A percentile compares a stretch with the other conserved stretches of the same genome.
phyloP scores from a whole-genome alignment of 2,329 filamentous ascomycete species.

The Cryphonectria nitschkei region DNA sequence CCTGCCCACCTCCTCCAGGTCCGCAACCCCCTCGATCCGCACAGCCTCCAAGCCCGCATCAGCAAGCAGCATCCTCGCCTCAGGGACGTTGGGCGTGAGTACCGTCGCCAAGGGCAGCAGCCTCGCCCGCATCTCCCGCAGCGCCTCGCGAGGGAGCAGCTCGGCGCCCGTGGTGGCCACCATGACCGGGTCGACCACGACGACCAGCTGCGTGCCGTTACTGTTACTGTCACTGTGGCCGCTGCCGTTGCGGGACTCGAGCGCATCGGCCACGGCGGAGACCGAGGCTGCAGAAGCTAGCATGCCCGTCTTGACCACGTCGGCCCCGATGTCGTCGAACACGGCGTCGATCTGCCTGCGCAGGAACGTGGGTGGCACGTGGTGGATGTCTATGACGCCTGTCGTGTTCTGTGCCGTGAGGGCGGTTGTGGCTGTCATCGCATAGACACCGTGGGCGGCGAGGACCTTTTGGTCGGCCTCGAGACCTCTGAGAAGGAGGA shows the following conservation, averaged over 20 bases:
- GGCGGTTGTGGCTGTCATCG: conserved; percentile 93
- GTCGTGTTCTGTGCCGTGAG: conserved; percentile 95
- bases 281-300: conserved; percentile 75
- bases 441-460: conserved; percentile 89
- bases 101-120: conserved; percentile 70
- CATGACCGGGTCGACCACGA: conserved; percentile 90
- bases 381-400: conserved; percentile 80
- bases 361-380: conserved; percentile 78
- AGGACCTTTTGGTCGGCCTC: conserved; percentile 97
- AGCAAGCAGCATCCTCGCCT: conserved; percentile 68
- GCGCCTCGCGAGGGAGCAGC: conserved; percentile 68
- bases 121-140: conserved; percentile 59
- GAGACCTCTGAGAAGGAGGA: conserved; percentile 66
- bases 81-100: conserved; percentile 78
- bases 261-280: conserved; percentile 65
- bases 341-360: conserved; percentile 84
- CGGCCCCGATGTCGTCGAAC: conserved; percentile 80
- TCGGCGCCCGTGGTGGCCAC: conserved; percentile 78
- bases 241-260: conserved; percentile 41
- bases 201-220: conserved; percentile 50
- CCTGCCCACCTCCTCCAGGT: conserved; percentile 70
- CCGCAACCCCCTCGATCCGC: conserved; percentile 59
- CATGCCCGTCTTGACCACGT: conserved; percentile 95
- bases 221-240: too few relatives aligned
- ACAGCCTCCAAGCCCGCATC: conserved; percentile 40